Conservation (phyloP, 257 asterid genomes). For the Knoxia roxburghii region DNA sequence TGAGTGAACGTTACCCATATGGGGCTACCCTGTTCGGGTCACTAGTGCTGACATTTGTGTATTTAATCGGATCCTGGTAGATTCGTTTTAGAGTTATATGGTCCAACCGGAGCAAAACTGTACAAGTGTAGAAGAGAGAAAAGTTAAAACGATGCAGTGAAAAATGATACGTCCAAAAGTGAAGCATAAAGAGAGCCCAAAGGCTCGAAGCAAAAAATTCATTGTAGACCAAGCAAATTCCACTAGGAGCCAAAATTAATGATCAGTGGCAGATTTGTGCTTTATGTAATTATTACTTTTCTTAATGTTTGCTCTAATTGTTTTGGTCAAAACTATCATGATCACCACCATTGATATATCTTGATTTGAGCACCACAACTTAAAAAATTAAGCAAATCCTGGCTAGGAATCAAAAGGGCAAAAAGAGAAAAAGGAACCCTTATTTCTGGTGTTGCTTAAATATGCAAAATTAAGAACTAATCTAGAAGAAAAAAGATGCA, state of each 20-base stretch:
- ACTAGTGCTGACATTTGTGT: slow-evolving; percentile 23
- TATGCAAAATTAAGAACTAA: neutral
- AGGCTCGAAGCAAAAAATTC: neutral
- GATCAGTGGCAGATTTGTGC: neutral
- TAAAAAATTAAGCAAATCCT: neutral
- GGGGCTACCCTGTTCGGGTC: slow-evolving; percentile 18
- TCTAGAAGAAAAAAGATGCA: no score
- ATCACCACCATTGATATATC: neutral
- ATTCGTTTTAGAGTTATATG: slow-evolving; percentile 8
- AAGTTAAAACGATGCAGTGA: neutral
- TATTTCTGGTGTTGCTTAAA: neutral
- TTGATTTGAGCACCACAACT: neutral
- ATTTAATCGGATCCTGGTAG: slow-evolving; percentile 16
- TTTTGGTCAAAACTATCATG: neutral
- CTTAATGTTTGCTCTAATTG: neutral
- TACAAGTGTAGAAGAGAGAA: neutral
- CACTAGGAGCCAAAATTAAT: neutral
- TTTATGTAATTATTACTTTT: neutral
- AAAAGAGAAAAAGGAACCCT: neutral
- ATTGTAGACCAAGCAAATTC: slow-evolving; percentile 7
- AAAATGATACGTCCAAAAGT: neutral
- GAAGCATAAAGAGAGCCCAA: neutral
- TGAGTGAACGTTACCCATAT: slow-evolving; percentile 11
- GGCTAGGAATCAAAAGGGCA: no score
- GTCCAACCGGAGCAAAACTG: neutral